Conservation (phyloP, 257 asterid species). For the Avicennia marina region DNA sequence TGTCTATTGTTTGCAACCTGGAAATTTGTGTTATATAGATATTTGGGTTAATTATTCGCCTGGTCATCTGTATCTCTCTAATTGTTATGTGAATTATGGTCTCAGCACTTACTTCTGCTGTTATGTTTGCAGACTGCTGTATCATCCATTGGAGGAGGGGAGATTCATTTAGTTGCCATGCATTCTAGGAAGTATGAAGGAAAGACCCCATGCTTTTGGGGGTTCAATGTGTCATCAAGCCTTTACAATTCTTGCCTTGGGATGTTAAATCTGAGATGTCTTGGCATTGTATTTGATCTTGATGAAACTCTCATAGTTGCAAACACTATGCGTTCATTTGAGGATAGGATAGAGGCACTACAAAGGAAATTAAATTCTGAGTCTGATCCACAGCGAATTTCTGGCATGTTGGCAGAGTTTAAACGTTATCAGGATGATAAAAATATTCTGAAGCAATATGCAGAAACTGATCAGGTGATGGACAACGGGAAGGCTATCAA, state of each 20-base stretch:
- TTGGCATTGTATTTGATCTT: constrained; percentile 94
- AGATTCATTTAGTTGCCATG: constrained; percentile 94
- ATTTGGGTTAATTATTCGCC: not conserved
- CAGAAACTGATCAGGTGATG: constrained; percentile 86
- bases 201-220: constrained; percentile 83
- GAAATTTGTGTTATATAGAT: too few relatives aligned
- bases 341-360: constrained; percentile 83
- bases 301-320: constrained; percentile 98
- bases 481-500: constrained; percentile 80
- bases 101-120: constrained; percentile 5
- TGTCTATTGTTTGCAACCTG: too few relatives aligned
- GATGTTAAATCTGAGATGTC: constrained; percentile 93
- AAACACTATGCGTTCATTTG: constrained; percentile 94
- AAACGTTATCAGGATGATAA: constrained; percentile 91
- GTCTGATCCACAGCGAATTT: constrained; percentile 73
- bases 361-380: constrained; percentile 72
- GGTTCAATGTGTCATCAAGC: constrained; percentile 63
- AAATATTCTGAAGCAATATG: constrained; percentile 82
- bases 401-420: constrained; percentile 80
- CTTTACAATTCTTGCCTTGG: constrained; percentile 78
- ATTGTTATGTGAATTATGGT: not conserved
- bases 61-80: not conserved
- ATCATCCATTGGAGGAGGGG: constrained; percentile 61
- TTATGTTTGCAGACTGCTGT: constrained; percentile 67
- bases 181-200: constrained; percentile 69